Evolutionary conservation across 148 eudicot species (phyloP), one percentile per base, ranked within the genome.

Genomic region (Limonium bicolor): DNA sequence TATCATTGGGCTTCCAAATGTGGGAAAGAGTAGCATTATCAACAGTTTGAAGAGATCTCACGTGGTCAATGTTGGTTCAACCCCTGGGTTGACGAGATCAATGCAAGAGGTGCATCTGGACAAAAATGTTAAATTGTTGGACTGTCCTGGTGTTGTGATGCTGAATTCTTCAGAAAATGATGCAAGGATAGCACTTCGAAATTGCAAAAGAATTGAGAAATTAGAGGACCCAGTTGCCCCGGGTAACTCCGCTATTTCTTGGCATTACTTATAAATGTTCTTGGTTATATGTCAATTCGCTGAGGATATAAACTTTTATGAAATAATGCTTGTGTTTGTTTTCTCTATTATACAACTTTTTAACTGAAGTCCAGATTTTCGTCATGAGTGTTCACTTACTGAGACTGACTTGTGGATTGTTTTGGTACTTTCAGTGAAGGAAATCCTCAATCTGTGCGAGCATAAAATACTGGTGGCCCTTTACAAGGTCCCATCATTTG

Each of bases 61-160:
- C 56, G 99, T 73, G 31, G 99, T 70, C 52, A 71, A 76, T 59
- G 95, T 78, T 49, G 95, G 99, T 20, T 87, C 95, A 31, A 92
- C 95, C 45, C 99, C 99, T 18, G 99, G 99, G 37, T 70, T 92
- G 46, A 92, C 99, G 32, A 73, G 88, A 64, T 73, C 95, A 29
- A 63, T 92, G 80, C 99, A 92, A 76, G 99, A 92, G 71, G 94
- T 92, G 48, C 88, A 85, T 44, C 61, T 85, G 51, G 99, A 92
- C 60, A 85, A 81, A 68, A 78, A 78, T 69, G 77, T 92, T 32
- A 92, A 81, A 63, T 55, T 92, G 65, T 46, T 92, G 66, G 99
- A 92, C 46, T 92, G 99, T 56, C 99, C 33, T 29, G 12, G 33
- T 29, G 33, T 29, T 29, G 33, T 29, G 7, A 7, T 29, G 33